Evolutionary conservation across 1,284 basidiomycete species (phyloP).

Genomic region (Austroboletus novae-zelandiae): DNA sequence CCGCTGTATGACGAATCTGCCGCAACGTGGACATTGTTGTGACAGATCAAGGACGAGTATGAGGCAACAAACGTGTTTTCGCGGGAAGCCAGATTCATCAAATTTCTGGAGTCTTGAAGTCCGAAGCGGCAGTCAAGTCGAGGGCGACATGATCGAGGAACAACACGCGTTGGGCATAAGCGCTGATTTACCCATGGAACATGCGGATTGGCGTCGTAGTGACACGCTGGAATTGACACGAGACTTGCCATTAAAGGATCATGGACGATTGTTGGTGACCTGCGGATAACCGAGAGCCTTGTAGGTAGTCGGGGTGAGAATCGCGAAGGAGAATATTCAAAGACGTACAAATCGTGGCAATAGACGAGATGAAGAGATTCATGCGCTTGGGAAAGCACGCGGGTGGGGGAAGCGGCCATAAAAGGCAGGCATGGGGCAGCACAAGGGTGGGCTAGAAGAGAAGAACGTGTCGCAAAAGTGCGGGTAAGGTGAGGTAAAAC

Average conservation of each 20-base stretch:
- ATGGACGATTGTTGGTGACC: slow-evolving; percentile 13
- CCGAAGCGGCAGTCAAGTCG: slow-evolving; percentile 49
- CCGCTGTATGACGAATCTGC: slow-evolving; percentile 54
- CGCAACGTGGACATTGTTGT: slow-evolving; percentile 70
- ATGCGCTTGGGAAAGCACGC: slow-evolving; percentile 34
- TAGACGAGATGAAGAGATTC: slow-evolving; percentile 29
- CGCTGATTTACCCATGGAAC: slow-evolving; percentile 41
- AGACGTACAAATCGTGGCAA: slow-evolving; percentile 37
- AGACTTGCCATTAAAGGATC: slow-evolving; percentile 23
- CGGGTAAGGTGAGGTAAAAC: slow-evolving; percentile 54
- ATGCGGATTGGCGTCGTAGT: slow-evolving; percentile 32
- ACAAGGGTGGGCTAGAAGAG: slow-evolving; percentile 44
- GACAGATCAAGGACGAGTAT: slow-evolving; percentile 67
- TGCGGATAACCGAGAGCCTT: slow-evolving; percentile 28
- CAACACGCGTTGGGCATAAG: slow-evolving; percentile 59
- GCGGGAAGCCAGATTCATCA: slow-evolving; percentile 57
- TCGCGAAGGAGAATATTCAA: slow-evolving; percentile 34
- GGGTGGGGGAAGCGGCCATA: slow-evolving; percentile 39
- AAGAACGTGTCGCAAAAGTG: slow-evolving; percentile 57
- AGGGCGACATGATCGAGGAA: slow-evolving; percentile 61
- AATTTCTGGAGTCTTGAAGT: slow-evolving; percentile 55
- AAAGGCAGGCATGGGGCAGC: slow-evolving; percentile 56
- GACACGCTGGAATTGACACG: slow-evolving; percentile 32
- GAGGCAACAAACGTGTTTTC: slow-evolving; percentile 66
- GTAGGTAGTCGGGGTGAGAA: slow-evolving; percentile 29